These are phyloP conservation scores for Nicotiana sylvestris DNA, from an alignment of 257 asterid species.

Conservation along the genomic window DNA sequence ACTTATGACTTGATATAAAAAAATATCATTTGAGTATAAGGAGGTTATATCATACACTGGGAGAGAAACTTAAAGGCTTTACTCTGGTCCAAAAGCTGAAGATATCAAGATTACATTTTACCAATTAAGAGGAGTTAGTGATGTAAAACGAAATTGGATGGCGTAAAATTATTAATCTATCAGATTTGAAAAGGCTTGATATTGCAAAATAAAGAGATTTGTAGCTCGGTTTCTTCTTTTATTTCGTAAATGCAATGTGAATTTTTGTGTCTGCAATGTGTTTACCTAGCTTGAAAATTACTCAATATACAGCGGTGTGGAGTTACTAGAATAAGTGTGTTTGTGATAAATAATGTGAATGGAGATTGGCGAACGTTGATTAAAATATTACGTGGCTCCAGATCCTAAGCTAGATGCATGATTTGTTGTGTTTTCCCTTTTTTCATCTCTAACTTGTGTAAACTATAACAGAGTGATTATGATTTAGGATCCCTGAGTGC, in stretches of 20 bases:
- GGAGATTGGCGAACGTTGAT: not conserved
- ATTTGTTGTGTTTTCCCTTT: not conserved
- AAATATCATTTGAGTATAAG: not conserved
- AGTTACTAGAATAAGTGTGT: not conserved
- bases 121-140: constrained; percentile 3
- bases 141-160: not conserved
- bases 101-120: not conserved
- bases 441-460: not conserved
- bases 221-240: not conserved
- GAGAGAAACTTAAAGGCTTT: not conserved
- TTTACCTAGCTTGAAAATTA: not conserved
- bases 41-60: not conserved
- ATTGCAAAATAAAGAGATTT: not conserved
- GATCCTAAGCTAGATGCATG: not conserved
- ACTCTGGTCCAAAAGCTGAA: not conserved
- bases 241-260: not conserved
- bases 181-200: not conserved
- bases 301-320: not conserved
- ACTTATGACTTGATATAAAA: not conserved
- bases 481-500: not conserved
- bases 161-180: not conserved
- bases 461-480: not conserved
- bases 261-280: not conserved
- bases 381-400: not conserved
- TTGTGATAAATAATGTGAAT: not conserved